Conservation (phyloP, 352 stramenopile species). For the Elongisporangium prolatum region DNA sequence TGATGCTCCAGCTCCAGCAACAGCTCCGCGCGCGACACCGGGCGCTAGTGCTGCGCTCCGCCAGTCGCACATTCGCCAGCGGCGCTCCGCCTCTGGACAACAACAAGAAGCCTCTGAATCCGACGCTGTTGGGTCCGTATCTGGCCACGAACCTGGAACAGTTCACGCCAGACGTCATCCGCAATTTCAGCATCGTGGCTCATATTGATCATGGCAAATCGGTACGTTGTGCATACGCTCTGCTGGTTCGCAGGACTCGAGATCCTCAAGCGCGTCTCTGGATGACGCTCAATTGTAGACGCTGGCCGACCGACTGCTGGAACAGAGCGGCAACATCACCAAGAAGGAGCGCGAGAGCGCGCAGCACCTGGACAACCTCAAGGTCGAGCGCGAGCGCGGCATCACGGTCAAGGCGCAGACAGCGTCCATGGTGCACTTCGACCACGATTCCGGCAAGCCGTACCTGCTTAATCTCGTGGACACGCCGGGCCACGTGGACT, state of each 20-base stretch:
- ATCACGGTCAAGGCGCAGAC: slow-evolving; percentile 99
- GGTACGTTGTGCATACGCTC: slow-evolving; percentile 25
- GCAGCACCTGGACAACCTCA: slow-evolving; percentile 91
- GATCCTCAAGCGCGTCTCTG: not conserved
- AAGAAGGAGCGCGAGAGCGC: slow-evolving; percentile 78
- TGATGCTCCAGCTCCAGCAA: slow-evolving; percentile 14
- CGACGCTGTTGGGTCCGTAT: slow-evolving; percentile 51
- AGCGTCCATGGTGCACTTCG: slow-evolving; percentile 93
- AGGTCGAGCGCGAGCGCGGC: slow-evolving; percentile 95
- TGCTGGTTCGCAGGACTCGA: not conserved
- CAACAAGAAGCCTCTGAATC: slow-evolving; percentile 26
- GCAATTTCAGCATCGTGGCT: slow-evolving; percentile 90
- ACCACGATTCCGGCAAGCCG: slow-evolving; percentile 41
- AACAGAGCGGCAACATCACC: slow-evolving; percentile 88
- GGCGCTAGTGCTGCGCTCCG: slow-evolving; percentile 1
- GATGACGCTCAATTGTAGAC: slow-evolving; percentile 42
- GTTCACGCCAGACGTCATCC: slow-evolving; percentile 72
- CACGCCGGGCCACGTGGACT: slow-evolving; percentile 97
- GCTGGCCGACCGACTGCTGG: slow-evolving; percentile 88
- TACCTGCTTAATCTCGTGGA: slow-evolving; percentile 98
- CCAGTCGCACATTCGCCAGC: not conserved
- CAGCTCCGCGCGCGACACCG: slow-evolving; percentile 5
- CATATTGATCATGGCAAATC: slow-evolving; percentile 92
- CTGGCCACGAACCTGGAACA: slow-evolving; percentile 51
- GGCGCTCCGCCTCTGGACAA: slow-evolving; percentile 3